Evolutionary conservation across 176 grass and related monocot species (phyloP).

Genomic region (Eragrostis curvula): DNA sequence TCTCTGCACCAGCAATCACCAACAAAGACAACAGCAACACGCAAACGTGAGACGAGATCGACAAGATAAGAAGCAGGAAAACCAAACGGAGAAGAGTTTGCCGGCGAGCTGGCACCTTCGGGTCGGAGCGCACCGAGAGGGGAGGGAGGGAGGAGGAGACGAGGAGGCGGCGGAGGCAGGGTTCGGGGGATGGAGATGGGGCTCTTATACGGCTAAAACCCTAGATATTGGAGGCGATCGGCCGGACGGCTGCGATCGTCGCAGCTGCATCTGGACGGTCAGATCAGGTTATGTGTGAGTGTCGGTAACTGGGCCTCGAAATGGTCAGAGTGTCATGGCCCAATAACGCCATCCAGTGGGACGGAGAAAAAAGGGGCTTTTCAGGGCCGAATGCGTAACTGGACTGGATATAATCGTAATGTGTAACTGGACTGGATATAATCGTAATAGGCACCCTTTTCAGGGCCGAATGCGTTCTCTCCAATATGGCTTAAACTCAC

Average conservation of each 20-base stretch:
- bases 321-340: background rate
- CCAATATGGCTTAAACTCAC: background rate
- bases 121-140: background rate
- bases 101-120: slow-evolving; percentile 3
- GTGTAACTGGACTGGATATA: background rate
- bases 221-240: background rate
- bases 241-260: slow-evolving; percentile 12
- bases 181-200: background rate
- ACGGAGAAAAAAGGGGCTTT: background rate
- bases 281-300: background rate
- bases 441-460: background rate
- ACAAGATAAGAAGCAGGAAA: background rate
- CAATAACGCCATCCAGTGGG: background rate
- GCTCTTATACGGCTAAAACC: slow-evolving; percentile 40
- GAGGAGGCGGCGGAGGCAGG: slow-evolving; percentile 19
- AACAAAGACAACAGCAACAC: background rate
- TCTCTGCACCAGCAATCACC: slow-evolving; percentile 31
- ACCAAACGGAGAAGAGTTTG: background rate
- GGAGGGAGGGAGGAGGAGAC: background rate
- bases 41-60: background rate
- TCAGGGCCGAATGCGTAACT: background rate
- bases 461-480: background rate
- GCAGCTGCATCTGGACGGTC: background rate
- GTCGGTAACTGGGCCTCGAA: background rate
- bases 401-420: background rate